Base-by-base conservation (phyloP, 371 early-diverging fungal genomes). In the Mucor lusitanicus region DNA sequence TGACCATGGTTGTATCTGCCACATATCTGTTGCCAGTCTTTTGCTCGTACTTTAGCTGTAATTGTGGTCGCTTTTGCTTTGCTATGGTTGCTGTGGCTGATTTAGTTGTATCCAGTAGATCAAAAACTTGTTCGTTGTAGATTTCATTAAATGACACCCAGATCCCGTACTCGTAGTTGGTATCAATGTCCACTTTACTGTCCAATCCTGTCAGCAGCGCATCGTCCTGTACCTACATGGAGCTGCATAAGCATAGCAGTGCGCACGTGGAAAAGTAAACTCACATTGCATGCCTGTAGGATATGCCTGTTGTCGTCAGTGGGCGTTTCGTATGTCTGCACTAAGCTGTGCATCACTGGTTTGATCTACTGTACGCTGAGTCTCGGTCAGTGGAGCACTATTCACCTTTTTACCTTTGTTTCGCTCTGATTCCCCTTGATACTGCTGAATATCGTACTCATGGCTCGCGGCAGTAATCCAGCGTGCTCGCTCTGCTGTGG, bases 91-190 rank as follows among this genome's bases (percentile, higher is more conserved):
- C 46, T 17, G 15, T 46, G 2, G 46, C 3, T 21, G 48, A 37
- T 37, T 13, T 50, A 12, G 50, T 25, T 12, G 73, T 21, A 71
- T 85, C 53, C 40, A 95, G 72, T 37, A 96, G 79, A 70, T 96
- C 97, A 69, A 88, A 92, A 0, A 95, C 83, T 62, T 88, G 87
- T 71, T 95, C 95, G 55, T 90, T 92, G 70, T 94, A 94, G 15
- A 96, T 85, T 70, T 96, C 95, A 19, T 88, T 83, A 76, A 88
- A 92, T 5, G 92, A 91, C 37, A 91, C 82, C 84, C 90, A 91
- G 15, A 91, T 81, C 21, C 88, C 78, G 69, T 90, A 92, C 61
- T 84, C 85, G 76, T 81, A 88, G 21, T 83, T 80, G n/a, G 75
- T 35, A 23, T 83, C 81, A n/a, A 86, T 69, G 3, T 60, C 55